Evolutionary conservation across 2,329 filamentous ascomycete genomes (phyloP).

Genomic region (Colletotrichum spaethianum): DNA sequence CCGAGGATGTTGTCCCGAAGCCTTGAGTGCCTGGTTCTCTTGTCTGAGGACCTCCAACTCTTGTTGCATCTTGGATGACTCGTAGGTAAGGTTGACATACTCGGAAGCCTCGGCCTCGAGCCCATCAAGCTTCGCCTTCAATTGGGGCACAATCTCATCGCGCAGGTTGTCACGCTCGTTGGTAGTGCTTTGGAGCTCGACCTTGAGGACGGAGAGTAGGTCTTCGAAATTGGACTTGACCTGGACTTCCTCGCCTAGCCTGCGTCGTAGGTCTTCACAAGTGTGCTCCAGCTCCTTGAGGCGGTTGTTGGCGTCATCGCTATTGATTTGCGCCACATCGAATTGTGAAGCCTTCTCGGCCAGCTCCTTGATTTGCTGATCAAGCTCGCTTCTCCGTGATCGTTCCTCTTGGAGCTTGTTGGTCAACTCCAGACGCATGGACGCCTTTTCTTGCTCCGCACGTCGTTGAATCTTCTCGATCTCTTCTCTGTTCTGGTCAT

Average conservation of each 20-base stretch:
- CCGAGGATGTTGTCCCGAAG: conserved; percentile 50
- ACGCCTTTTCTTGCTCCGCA: conserved; percentile 92
- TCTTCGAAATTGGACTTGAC: conserved; percentile 96
- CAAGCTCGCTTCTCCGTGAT: conserved; percentile 79
- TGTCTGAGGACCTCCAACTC: conserved; percentile 80
- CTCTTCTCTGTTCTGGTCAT: conserved; percentile 76
- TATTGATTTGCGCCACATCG: conserved; percentile 68
- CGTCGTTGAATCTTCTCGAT: conserved; percentile 86
- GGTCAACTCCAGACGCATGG: conserved; percentile 83
- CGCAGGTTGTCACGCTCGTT: conserved; percentile 94
- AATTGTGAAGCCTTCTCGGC: conserved; percentile 82
- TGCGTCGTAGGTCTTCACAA: conserved; percentile 86
- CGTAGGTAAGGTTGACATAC: conserved; percentile 81
- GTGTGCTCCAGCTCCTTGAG: conserved; percentile 84
- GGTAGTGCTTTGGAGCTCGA: conserved; percentile 84
- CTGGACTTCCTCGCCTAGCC: conserved; percentile 86
- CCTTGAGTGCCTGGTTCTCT: conserved; percentile 74
- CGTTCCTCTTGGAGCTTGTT: conserved; percentile 92
- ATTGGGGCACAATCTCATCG: conserved; percentile 87
- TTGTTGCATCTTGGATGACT: conserved; percentile 88
- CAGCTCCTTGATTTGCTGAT: conserved; percentile 86
- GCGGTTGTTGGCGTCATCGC: conserved; percentile 69
- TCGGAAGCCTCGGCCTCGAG: conserved; percentile 82
- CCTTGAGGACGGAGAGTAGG: conserved; percentile 84
- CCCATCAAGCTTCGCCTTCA: conserved; percentile 82